Conservation (phyloP, 2,329 filamentous ascomycete genomes). For the Plectosphaerella plurivora region DNA sequence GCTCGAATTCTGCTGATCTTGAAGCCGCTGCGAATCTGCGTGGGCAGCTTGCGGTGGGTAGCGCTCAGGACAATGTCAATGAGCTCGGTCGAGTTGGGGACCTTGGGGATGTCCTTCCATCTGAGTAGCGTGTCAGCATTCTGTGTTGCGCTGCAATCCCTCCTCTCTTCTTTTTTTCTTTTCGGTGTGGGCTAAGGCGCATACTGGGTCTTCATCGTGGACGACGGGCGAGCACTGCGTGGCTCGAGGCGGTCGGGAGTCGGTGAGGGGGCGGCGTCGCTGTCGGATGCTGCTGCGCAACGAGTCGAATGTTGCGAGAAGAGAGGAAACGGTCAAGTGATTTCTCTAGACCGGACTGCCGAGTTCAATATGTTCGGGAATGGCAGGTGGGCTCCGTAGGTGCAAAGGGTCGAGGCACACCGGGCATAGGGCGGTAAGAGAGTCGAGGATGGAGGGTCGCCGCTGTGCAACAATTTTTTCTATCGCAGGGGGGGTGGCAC, state of each 20-base stretch:
- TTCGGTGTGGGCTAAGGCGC: background rate
- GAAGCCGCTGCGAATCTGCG: conserved; percentile 93
- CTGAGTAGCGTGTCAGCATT: conserved; percentile 29
- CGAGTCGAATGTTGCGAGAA: conserved; percentile 1
- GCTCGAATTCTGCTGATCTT: conserved; percentile 73
- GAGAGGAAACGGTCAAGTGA: background rate
- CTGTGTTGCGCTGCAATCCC: background rate
- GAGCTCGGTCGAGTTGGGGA: conserved; percentile 92
- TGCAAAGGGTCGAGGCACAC: background rate
- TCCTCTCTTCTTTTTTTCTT: background rate
- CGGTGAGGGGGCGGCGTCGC: background rate
- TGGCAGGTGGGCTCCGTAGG: background rate
- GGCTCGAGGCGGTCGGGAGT: background rate
- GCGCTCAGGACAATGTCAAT: conserved; percentile 94
- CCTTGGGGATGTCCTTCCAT: conserved; percentile 77
- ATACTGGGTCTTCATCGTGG: conserved; percentile 14
- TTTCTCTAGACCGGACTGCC: no score
- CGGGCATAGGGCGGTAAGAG: background rate
- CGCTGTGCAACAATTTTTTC: conserved; percentile 12
- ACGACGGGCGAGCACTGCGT: conserved; percentile 5
- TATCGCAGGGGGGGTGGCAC: conserved; percentile 5
- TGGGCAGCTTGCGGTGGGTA: conserved; percentile 88
- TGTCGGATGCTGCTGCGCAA: background rate
- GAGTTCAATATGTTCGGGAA: background rate
- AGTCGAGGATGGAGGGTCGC: background rate